Evolutionary conservation across 148 eudicot genomes (phyloP).

Genomic region (Camellia granthamiana): DNA sequence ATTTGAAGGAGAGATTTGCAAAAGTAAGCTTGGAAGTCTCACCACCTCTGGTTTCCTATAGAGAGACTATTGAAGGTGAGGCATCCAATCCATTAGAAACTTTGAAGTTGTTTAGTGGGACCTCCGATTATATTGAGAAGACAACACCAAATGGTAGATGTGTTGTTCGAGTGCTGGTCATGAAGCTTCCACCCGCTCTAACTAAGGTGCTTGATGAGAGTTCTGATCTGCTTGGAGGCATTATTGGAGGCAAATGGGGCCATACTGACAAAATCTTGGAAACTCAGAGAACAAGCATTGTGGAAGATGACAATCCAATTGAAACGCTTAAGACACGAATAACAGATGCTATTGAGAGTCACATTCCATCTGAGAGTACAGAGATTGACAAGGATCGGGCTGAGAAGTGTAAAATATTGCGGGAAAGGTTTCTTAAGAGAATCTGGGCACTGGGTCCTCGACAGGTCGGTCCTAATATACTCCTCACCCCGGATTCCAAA

Average conservation of each 20-base stretch:
- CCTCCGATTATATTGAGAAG: slow-evolving; percentile 64
- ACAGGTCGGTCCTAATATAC: slow-evolving; percentile 89
- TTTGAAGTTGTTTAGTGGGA: slow-evolving; percentile 49
- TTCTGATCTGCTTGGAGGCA: slow-evolving; percentile 64
- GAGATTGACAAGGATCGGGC: slow-evolving; percentile 50
- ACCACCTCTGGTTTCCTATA: slow-evolving; percentile 82
- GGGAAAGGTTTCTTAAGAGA: slow-evolving; percentile 67
- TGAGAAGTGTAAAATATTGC: slow-evolving; percentile 50
- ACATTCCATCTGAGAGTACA: slow-evolving; percentile 40
- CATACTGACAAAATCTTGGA: slow-evolving; percentile 58
- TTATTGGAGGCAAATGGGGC: slow-evolving; percentile 67
- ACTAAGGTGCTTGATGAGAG: slow-evolving; percentile 83
- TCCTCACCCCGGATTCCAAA: slow-evolving; percentile 50
- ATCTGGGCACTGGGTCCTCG: slow-evolving; percentile 92
- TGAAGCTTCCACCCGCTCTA: slow-evolving; percentile 76
- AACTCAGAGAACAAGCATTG: slow-evolving; percentile 46
- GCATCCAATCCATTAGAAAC: slow-evolving; percentile 53
- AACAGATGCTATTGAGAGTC: slow-evolving; percentile 68
- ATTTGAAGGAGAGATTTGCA: slow-evolving; percentile 86
- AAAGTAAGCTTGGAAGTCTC: slow-evolving; percentile 87
- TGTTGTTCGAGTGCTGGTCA: slow-evolving; percentile 67
- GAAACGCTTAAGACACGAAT: slow-evolving; percentile 70
- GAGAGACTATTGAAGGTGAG: slow-evolving; percentile 87
- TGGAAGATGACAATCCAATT: slow-evolving; percentile 61
- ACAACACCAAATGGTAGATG: slow-evolving; percentile 90